Percentiles rank a stretch among this genome's conserved stretches.
Conservation (phyloP, 192 early-diverging fungal species). For the Thoreauomyces humboldtii region DNA sequence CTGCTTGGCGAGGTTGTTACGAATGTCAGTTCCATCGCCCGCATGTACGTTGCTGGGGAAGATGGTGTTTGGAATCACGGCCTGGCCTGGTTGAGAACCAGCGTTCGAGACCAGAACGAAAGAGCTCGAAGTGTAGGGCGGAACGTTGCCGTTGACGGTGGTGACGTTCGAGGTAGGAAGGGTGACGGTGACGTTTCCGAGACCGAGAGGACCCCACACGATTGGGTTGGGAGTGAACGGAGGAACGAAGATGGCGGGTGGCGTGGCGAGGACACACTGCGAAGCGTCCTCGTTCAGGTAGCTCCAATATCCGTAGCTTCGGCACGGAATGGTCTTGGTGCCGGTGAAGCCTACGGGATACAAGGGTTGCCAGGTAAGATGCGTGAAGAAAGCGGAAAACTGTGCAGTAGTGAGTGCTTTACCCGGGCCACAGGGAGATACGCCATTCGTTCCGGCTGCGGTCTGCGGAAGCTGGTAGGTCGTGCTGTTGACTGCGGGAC, state of each 20-base stretch:
- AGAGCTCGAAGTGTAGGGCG: background rate
- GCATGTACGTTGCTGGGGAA: background rate
- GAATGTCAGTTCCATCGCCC: background rate
- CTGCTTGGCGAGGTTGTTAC: background rate
- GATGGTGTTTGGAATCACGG: background rate
- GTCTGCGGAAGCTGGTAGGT: slow-evolving; percentile 5
- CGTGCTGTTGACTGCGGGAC: background rate
- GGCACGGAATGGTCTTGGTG: background rate
- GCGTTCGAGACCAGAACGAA: background rate
- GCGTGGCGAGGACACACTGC: background rate
- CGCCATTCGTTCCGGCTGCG: background rate
- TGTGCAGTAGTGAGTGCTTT: background rate
- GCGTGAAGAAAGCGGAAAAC: background rate
- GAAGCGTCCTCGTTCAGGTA: background rate
- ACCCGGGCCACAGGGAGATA: background rate
- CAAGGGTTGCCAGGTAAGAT: background rate
- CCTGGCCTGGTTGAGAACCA: background rate
- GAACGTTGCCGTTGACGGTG: background rate
- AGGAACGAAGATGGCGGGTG: background rate
- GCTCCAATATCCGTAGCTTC: background rate
- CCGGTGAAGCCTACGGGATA: background rate
- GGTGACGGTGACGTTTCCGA: background rate
- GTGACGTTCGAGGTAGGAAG: background rate
- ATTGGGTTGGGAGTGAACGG: background rate
- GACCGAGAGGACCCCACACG: background rate